Conservation (phyloP, 306 rosid species). For the Cicer chorassanicum region DNA sequence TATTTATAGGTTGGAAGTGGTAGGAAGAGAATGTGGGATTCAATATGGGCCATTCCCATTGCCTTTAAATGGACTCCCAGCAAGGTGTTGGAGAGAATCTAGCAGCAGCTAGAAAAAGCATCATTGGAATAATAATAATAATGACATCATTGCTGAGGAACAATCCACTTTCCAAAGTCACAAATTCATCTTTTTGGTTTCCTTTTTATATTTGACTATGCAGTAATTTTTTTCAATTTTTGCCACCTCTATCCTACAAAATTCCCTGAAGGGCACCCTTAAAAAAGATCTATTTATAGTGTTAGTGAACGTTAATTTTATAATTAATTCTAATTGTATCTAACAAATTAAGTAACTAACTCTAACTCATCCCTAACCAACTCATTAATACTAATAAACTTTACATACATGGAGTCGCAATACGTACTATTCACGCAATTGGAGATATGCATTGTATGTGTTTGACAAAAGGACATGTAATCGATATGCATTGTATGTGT, state of each 20-base stretch:
- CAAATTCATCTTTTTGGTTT: slow-evolving; percentile 12
- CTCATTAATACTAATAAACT: too few relatives aligned
- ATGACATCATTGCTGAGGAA: slow-evolving; percentile 21
- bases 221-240: slow-evolving; percentile 37
- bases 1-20: slow-evolving; percentile 76
- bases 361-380: too few relatives aligned
- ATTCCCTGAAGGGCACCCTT: slow-evolving; percentile 4
- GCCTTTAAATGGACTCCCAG: slow-evolving; percentile 80
- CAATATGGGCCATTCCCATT: slow-evolving; percentile 88
- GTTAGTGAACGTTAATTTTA: too few relatives aligned
- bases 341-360: too few relatives aligned
- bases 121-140: slow-evolving; percentile 14
- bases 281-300: slow-evolving; percentile 1
- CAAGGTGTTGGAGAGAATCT: slow-evolving; percentile 75
- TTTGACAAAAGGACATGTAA: too few relatives aligned
- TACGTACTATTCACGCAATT: too few relatives aligned
- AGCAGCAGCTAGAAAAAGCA: slow-evolving; percentile 45
- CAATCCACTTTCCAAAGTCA: slow-evolving; percentile 38
- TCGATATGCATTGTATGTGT: too few relatives aligned
- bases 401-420: too few relatives aligned
- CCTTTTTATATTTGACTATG: neutral
- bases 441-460: too few relatives aligned
- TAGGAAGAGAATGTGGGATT: slow-evolving; percentile 68
- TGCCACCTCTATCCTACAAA: slow-evolving; percentile 33
- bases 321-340: too few relatives aligned